A percentile compares a stretch with the other conserved stretches of the same genome.
These are phyloP conservation scores for Diaporthe sp. DNA, from an alignment of 2,329 filamentous ascomycete genomes.

Conservation along the genomic window DNA sequence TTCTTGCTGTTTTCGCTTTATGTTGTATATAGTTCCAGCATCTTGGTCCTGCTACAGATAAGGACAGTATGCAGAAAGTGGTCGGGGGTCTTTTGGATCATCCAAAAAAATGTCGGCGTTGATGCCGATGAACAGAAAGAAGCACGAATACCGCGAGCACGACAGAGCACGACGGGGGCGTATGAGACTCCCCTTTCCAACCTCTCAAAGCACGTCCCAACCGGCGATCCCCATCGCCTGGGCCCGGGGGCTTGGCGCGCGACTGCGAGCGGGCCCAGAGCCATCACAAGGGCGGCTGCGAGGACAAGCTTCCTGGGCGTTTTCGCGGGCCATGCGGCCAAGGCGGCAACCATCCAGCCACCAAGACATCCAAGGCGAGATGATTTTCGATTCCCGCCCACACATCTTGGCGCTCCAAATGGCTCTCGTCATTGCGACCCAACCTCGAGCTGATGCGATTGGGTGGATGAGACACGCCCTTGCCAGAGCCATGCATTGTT, in stretches of 20 bases:
- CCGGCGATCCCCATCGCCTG: not conserved
- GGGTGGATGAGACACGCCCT: not conserved
- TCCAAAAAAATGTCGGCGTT: not conserved
- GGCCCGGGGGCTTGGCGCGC: not conserved
- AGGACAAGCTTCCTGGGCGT: conserved; percentile 20
- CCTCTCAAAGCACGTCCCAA: too few species aligned
- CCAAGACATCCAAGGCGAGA: not conserved
- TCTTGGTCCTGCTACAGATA: too few species aligned
- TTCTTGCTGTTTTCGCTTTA: not conserved
- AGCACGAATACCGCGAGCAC: too few species aligned
- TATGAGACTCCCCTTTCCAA: not conserved
- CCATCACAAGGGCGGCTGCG: not conserved
- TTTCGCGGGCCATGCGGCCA: conserved; percentile 9
- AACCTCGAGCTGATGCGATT: not conserved
- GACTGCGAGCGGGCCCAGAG: conserved; percentile 6
- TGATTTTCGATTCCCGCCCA: not conserved
- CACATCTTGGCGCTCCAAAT: not conserved
- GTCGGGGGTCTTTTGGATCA: not conserved
- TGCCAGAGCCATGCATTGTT: not conserved
- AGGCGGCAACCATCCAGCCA: not conserved
- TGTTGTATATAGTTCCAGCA: not conserved
- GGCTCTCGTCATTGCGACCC: not conserved
- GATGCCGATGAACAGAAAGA: not conserved
- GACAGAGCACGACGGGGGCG: not conserved
- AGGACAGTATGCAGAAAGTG: not conserved